Evolutionary conservation across 495 filamentous ascomycete species (phyloP).

Genomic region (Penicillium canariense): DNA sequence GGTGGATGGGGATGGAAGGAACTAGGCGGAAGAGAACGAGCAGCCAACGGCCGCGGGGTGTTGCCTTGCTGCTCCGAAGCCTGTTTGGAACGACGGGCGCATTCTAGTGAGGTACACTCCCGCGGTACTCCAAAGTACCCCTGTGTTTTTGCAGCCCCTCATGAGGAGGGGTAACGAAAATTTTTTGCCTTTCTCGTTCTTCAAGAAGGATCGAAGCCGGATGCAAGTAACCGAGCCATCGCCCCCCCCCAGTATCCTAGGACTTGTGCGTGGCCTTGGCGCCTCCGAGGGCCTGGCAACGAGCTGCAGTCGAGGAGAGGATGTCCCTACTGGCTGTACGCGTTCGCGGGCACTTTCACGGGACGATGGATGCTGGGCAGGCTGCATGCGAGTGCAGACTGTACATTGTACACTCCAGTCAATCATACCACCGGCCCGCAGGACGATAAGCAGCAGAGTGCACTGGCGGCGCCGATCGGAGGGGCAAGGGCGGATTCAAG

Average conservation of each 20-base stretch:
- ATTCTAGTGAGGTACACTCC: background rate
- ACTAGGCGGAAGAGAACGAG: constrained; percentile 3
- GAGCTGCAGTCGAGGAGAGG: too few species aligned
- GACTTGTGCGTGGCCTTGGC: too few species aligned
- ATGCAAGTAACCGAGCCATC: background rate
- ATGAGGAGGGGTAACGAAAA: background rate
- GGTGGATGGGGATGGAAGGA: constrained; percentile 8
- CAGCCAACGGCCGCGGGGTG: constrained; percentile 3
- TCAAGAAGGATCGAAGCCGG: background rate
- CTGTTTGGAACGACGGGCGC: too few species aligned
- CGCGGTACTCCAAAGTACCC: background rate
- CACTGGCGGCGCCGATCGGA: background rate
- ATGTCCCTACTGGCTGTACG: too few species aligned
- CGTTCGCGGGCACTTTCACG: background rate
- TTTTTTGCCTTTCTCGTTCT: too few species aligned
- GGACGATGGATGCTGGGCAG: background rate
- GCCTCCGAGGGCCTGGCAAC: too few species aligned
- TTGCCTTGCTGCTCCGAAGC: background rate
- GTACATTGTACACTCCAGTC: background rate
- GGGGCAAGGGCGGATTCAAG: background rate
- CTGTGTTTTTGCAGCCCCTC: background rate
- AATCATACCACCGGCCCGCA: background rate
- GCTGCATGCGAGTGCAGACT: background rate
- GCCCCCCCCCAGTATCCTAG: too few species aligned
- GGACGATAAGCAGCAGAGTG: background rate